phyloP scores from a whole-genome alignment of 208 protist species.

The Angomonas desouzai region DNA sequence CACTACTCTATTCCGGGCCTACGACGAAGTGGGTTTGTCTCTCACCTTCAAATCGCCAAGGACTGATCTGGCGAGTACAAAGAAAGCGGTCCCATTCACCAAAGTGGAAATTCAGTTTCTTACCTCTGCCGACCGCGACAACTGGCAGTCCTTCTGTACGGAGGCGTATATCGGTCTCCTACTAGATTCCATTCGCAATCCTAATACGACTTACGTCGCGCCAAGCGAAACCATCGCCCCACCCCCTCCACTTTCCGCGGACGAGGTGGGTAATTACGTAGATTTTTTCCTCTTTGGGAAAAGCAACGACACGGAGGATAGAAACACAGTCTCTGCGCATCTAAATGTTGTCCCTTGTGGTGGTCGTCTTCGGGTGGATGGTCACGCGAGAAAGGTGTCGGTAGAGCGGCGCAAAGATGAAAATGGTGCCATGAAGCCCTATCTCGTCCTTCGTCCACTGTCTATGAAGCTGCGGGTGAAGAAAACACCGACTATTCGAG shows the following conservation, averaged over 20 bases:
- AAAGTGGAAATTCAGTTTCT: conserved; percentile 41
- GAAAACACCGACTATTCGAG: conserved; percentile 5
- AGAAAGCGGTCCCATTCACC: conserved; percentile 24
- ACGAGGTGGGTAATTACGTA: conserved; percentile 35
- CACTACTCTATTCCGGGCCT: conserved; percentile 34
- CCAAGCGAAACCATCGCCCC: background rate
- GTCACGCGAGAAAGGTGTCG: background rate
- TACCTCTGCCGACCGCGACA: conserved; percentile 33
- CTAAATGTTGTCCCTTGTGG: conserved; percentile 7
- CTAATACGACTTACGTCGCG: conserved; percentile 20
- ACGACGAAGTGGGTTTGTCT: conserved; percentile 44
- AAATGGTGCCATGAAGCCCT: background rate
- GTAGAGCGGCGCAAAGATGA: background rate
- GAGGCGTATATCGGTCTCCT: conserved; percentile 44
- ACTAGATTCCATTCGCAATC: conserved; percentile 50
- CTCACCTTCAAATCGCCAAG: conserved; percentile 36
- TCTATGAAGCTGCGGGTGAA: background rate
- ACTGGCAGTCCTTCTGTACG: conserved; percentile 38
- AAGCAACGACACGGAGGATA: conserved; percentile 13
- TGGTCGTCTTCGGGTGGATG: conserved; percentile 11
- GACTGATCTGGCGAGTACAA: conserved; percentile 1
- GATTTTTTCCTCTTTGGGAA: conserved; percentile 53
- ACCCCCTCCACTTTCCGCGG: conserved; percentile 20
- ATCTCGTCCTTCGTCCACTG: background rate
- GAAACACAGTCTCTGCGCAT: background rate